Evolutionary conservation across 805 yeast species (phyloP).

Genomic region (Tetrapisispora namnaoensis): DNA sequence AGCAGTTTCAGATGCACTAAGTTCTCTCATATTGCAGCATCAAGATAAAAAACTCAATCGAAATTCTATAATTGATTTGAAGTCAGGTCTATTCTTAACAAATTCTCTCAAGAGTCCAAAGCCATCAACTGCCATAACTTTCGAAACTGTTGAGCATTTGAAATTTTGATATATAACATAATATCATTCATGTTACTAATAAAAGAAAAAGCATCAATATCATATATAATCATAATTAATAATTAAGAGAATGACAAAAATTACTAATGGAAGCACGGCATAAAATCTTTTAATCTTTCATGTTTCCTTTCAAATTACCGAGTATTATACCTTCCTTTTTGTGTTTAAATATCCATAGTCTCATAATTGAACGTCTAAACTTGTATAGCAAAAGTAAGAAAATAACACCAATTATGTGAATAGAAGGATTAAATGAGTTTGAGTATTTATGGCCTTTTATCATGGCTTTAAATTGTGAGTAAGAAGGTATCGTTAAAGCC

Average conservation of each 20-base stretch:
- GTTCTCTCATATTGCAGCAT: conserved; percentile 5
- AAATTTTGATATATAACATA: neutral
- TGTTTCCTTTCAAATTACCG: neutral
- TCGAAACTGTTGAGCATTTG: conserved; percentile 1
- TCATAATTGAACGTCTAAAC: neutral
- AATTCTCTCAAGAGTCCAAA: neutral
- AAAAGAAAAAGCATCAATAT: neutral
- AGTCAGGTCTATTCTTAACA: neutral
- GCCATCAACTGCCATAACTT: neutral
- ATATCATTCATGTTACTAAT: neutral
- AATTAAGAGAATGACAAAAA: neutral
- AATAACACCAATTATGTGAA: neutral
- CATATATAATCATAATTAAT: neutral
- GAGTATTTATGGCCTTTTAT: neutral
- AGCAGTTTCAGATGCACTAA: neutral
- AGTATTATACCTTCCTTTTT: neutral
- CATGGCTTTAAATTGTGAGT: neutral
- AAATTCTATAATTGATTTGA: neutral
- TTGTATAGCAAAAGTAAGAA: neutral
- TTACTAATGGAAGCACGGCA: too few species aligned
- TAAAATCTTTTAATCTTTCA: neutral
- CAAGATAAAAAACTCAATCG: conserved; percentile 8
- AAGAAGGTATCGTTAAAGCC: neutral
- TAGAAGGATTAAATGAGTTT: neutral
- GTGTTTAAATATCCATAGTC: neutral